Base-by-base conservation (phyloP, 139 green algal genomes). In the Astrephomene gubernaculifera region DNA sequence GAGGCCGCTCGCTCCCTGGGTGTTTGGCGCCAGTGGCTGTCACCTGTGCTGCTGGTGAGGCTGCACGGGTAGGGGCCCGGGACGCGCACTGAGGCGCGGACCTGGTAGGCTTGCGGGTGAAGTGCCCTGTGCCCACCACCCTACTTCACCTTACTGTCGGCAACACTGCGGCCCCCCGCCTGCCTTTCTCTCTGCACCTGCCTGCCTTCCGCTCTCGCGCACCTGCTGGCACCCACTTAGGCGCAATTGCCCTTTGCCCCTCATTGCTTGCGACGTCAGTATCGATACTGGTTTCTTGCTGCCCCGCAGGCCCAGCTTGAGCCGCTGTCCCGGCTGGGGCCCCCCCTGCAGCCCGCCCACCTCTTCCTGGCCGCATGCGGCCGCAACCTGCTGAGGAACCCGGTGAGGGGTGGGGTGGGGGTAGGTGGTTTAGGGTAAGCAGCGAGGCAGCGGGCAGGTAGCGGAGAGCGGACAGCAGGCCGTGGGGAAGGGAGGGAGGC, bases 311-410 rank as follows among this genome's bases (percentile, higher is more conserved):
- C 41, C 4, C 33, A 49, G 74, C 31, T 60, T 27, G 41, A 68
- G 38, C 71, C 33, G n/a, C 79, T 81, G 4, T 31, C 74, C 52
- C 38, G 36, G 1, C 38, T 53, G 0, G 45, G 70, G 5, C 67
- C 72, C 24, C 39, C 71, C 1, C 44, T 82, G 39, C 10, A 21
- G 3, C 69, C 81, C 24, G 22, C 60, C 9, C 65, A 67, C 25
- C 72, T 91, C 27, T 79, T 81, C 65, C 49, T 84, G 7, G 78
- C 71, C 17, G 9, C 76, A 36, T 67, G 86, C 43, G 60, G 53
- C 41, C 41, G 71, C 49, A 91, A 91, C 79, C 71, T 91, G 25
- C 79, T 91, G 31, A 54, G 83, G 21, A 91, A 91, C 72, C 83
- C 74, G 54, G 74, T 82, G 57, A 41, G 74, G 24, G 38, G 14